Conservation (phyloP, 2,329 filamentous ascomycete genomes). For the Xylariaceae sp. region DNA sequence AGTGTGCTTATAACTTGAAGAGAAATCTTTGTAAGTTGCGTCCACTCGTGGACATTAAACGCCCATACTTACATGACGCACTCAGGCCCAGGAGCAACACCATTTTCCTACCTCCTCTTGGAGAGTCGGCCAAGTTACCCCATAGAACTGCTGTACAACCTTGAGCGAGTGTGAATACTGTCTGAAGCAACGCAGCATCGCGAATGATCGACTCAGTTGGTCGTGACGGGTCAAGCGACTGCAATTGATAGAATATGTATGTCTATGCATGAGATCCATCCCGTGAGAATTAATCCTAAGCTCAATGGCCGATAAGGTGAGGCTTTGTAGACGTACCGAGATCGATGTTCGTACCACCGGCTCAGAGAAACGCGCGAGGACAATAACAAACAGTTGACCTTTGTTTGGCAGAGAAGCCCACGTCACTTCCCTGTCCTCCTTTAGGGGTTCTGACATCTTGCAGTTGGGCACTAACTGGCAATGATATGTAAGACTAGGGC, state of each 20-base stretch:
- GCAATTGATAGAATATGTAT: slow-evolving; percentile 23
- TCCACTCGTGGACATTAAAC: no score
- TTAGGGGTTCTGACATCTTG: slow-evolving; percentile 10
- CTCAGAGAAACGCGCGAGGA: slow-evolving; percentile 20
- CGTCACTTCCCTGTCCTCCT: slow-evolving; percentile 11
- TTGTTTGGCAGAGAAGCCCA: slow-evolving; percentile 23
- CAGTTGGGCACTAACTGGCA: no score
- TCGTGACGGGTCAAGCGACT: slow-evolving; percentile 18
- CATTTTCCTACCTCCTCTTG: slow-evolving; percentile 19
- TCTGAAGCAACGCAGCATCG: slow-evolving; percentile 23
- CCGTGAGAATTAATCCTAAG: slow-evolving; percentile 3
- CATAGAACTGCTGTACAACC: slow-evolving; percentile 23
- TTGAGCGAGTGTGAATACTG: slow-evolving; percentile 22
- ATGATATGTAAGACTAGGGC: not conserved
- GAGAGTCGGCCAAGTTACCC: slow-evolving; percentile 20
- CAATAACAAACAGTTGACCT: slow-evolving; percentile 15
- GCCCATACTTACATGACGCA: slow-evolving; percentile 23
- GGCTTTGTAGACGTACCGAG: slow-evolving; percentile 12
- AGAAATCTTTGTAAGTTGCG: not conserved
- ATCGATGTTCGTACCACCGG: slow-evolving; percentile 22
- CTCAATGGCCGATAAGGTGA: not conserved
- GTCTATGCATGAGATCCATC: slow-evolving; percentile 9
- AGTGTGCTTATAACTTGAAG: slow-evolving; percentile 20
- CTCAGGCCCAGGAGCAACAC: slow-evolving; percentile 18
- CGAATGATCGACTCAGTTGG: slow-evolving; percentile 20